A percentile compares a stretch with the other conserved stretches of the same genome.
Conservation (phyloP, 2,329 filamentous ascomycete genomes). For the Monilinia laxa region DNA sequence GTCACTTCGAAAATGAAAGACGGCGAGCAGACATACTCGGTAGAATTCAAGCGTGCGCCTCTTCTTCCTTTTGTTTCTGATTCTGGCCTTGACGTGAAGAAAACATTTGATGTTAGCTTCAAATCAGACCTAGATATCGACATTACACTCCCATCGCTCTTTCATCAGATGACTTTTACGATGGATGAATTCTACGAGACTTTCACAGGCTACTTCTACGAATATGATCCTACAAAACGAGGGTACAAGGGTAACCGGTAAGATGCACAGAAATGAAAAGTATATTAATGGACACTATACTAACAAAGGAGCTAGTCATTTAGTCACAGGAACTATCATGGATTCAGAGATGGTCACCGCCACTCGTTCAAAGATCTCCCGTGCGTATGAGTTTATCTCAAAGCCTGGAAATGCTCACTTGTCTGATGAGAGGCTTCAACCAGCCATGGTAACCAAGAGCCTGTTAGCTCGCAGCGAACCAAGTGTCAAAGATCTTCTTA, state of each 20-base stretch:
- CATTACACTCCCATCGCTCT: not conserved
- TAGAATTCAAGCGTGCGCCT: not conserved
- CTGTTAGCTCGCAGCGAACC: not conserved
- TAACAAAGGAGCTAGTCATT: not conserved
- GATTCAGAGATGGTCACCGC: not conserved
- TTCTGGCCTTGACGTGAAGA: slow-evolving; percentile 2
- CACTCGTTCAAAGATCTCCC: not conserved
- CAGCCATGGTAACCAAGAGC: not conserved
- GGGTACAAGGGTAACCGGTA: slow-evolving; percentile 1
- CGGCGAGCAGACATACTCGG: not conserved
- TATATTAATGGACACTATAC: not conserved
- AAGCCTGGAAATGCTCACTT: not conserved
- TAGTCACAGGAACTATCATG: not conserved
- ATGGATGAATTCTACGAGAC: not conserved
- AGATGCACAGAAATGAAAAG: not conserved
- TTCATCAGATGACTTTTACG: not conserved
- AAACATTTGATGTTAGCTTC: not conserved
- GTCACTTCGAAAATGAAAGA: not conserved
- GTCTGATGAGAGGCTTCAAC: slow-evolving; percentile 1
- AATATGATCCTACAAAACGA: slow-evolving; percentile 9
- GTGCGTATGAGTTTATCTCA: not conserved
- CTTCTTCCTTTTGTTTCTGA: slow-evolving; percentile 5
- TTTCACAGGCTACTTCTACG: not conserved
- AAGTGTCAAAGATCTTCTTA: not conserved
- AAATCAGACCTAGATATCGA: slow-evolving; percentile 5